These are phyloP conservation scores for Fusarium nygamai DNA, from an alignment of 2,329 filamentous ascomycete species.

Conservation along the genomic window DNA sequence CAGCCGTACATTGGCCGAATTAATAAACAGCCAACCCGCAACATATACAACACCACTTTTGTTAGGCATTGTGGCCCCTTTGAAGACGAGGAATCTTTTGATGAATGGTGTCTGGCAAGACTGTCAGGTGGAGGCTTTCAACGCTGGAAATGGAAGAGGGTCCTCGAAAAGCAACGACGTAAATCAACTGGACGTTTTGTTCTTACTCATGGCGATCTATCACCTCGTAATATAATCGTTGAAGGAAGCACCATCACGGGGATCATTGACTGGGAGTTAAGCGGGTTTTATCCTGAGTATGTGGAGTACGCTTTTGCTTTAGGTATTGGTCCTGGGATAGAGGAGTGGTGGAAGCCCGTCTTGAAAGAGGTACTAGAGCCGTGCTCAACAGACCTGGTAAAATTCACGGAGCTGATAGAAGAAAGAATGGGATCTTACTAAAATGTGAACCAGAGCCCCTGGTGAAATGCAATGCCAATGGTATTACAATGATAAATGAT, in stretches of 20 bases:
- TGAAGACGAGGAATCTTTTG: neutral
- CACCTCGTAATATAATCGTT: neutral
- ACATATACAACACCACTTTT: neutral
- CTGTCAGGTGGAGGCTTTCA: neutral
- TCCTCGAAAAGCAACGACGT: neutral
- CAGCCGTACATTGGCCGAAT: neutral
- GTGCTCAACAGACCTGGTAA: neutral
- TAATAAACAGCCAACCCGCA: neutral
- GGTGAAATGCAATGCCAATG: no score
- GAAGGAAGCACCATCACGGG: neutral
- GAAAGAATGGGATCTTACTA: neutral
- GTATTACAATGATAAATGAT: no score
- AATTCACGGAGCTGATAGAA: neutral
- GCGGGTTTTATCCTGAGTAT: slow-evolving; percentile 4
- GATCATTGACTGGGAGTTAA: slow-evolving; percentile 3
- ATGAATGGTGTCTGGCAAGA: neutral
- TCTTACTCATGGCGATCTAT: neutral
- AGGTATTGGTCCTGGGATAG: neutral
- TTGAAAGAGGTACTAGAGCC: neutral
- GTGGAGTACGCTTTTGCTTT: neutral
- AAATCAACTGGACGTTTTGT: neutral
- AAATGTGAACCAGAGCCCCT: no score
- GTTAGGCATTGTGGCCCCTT: neutral
- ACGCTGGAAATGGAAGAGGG: neutral
- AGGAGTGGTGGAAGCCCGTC: neutral